Evolutionary conservation across 2,329 filamentous ascomycete species (phyloP), one percentile per base, ranked within the genome.

Genomic region (Aschersonia sp.): DNA sequence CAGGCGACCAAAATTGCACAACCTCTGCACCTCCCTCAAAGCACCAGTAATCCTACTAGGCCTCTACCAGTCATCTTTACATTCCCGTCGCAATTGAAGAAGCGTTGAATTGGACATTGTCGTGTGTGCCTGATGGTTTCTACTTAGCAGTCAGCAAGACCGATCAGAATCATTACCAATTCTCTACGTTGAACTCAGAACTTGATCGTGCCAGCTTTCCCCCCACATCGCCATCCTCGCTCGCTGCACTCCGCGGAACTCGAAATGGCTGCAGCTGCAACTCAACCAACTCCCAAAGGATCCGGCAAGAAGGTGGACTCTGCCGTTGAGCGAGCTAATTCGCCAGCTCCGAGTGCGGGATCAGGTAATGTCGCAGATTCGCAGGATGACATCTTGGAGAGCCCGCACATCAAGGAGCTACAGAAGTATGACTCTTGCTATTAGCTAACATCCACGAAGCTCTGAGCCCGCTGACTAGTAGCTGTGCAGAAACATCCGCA

Each of bases 331-430:
- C 72, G 73, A 53, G 73, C 68, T 58, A 71, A 75, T 49, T 79
- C 76, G 42, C 71, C 75, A 48, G 72, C 76, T 30, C 69, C 73
- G 41, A 70, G 72, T 55, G 49, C 54, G 41, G 60, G 67, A 49
- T 68, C 73, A 48, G 65, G 67, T 51, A 62, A 69, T 44, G 62
- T 69, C 47, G 71, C 74, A 52, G 79, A 81, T 58, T 71, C 71
- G 50, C 65, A 68, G 45, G 81, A 86, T 49, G 78, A 78, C 50
- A 59, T 64, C 52, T 71, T 69, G 52, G 89, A 95, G 62, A 88
- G 78, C 58, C 72, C 81, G 40, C 88, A 90, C 67, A 76, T 95
- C 61, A 87, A 81, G 62, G 90, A 97, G 63, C 74, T 97, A 45
- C 81, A 90, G 61, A 95, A 94, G 89, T 95, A 70, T 30, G 30